Evolutionary conservation across 169 alveolate genomes (phyloP).

Genomic region (Plasmodium cynomolgi): DNA sequence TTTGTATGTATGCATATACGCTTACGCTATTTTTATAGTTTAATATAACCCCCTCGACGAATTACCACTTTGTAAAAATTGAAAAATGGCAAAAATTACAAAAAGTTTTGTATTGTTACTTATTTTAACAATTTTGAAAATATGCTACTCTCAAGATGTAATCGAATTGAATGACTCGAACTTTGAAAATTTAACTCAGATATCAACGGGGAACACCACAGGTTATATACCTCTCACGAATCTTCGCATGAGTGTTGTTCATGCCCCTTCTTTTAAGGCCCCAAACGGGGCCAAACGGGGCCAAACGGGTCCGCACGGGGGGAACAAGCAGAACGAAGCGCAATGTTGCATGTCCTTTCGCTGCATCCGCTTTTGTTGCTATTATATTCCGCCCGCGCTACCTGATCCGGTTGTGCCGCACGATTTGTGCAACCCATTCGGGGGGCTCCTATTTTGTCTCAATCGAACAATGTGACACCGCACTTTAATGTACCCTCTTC

Average conservation of each 20-base stretch:
- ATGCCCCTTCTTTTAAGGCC: not conserved
- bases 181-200: conserved; percentile 81
- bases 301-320: not conserved
- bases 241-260: not conserved
- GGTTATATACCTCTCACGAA: conserved; percentile 49
- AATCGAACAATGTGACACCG: not conserved
- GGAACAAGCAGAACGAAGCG: not conserved
- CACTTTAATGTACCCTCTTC: not conserved
- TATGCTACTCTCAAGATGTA: conserved; percentile 71
- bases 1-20: not conserved
- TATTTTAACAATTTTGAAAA: conserved; percentile 31
- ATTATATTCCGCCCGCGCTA: not conserved
- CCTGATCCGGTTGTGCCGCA: not conserved
- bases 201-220: conserved; percentile 82
- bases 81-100: conserved; percentile 39
- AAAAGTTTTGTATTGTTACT: conserved; percentile 24
- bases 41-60: not conserved
- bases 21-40: not conserved
- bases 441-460: not conserved
- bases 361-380: not conserved
- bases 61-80: conserved; percentile 4
- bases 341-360: not conserved
- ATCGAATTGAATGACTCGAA: conserved; percentile 78
- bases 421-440: not conserved
- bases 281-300: not conserved